Percentiles rank a stretch among this genome's conserved stretches.
phyloP scores from a whole-genome alignment of 179 eudicot genomes.

The Sideroxylon spinosum region DNA sequence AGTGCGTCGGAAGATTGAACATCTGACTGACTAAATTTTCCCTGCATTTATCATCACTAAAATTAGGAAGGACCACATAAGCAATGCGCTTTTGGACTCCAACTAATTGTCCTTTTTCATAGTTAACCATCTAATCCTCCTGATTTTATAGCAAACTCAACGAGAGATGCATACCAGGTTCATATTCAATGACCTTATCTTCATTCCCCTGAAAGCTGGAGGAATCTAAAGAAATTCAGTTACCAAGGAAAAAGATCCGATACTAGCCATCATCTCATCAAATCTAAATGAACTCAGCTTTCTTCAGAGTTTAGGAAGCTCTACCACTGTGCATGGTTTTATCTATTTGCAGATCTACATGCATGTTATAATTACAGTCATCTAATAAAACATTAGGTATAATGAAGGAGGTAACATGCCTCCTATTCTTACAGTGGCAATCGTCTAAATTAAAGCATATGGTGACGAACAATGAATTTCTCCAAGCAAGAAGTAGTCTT shows the following conservation, averaged over 20 bases:
- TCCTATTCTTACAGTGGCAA: not conserved
- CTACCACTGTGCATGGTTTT: not conserved
- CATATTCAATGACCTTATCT: not conserved
- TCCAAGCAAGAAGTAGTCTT: not conserved
- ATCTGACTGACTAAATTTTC: not conserved
- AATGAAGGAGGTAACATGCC: not conserved
- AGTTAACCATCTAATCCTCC: not conserved
- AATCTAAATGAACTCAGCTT: not conserved
- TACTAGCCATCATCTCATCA: slow-evolving; percentile 2
- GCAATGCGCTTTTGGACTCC: not conserved
- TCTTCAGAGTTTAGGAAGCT: not conserved
- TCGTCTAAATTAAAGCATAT: not conserved
- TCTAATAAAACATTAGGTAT: not conserved
- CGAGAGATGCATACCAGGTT: not conserved
- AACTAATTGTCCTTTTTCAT: not conserved
- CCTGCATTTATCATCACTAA: not conserved
- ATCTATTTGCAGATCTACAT: not conserved
- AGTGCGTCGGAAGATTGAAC: not conserved
- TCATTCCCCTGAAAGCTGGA: not conserved
- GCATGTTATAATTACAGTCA: not conserved
- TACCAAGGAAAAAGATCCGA: not conserved
- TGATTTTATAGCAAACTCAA: not conserved
- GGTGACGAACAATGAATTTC: not conserved
- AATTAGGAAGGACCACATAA: not conserved
- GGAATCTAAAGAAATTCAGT: not conserved